Evolutionary conservation across 768 basidiomycete genomes (phyloP).

Genomic region (Termitomyces sp.): DNA sequence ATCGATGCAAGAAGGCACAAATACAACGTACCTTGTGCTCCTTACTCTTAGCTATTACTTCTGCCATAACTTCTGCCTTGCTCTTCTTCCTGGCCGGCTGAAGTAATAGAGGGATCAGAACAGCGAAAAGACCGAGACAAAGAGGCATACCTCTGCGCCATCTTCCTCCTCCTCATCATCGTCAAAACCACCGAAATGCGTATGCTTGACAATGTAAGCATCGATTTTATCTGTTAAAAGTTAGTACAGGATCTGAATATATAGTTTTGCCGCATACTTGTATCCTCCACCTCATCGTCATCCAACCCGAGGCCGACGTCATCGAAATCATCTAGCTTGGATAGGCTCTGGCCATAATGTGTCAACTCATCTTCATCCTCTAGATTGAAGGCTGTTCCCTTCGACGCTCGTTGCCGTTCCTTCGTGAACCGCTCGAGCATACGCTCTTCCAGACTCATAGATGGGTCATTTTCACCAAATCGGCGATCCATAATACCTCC

Average conservation of each 20-base stretch:
- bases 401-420: conserved; percentile 77
- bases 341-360: conserved; percentile 86
- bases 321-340: conserved; percentile 82
- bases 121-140: neutral
- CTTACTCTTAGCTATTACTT: conserved; percentile 97
- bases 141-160: conserved; percentile 36
- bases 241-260: neutral
- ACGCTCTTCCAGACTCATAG: conserved; percentile 91
- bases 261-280: conserved; percentile 25
- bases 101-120: neutral
- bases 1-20: neutral
- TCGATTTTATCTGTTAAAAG: conserved; percentile 56
- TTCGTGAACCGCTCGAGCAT: conserved; percentile 95
- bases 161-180: conserved; percentile 52
- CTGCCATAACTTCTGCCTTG: conserved; percentile 96
- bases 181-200: conserved; percentile 85
- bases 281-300: conserved; percentile 45
- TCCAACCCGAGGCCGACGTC: conserved; percentile 55
- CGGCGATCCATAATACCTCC: conserved; percentile 91
- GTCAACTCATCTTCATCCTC: conserved; percentile 90
- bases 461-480: conserved; percentile 93
- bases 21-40: conserved; percentile 72
- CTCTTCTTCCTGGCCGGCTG: conserved; percentile 83
- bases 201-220: conserved; percentile 53
- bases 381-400: conserved; percentile 78